Percentiles rank a stretch among this genome's conserved stretches.
These are phyloP conservation scores for Podaxis mareebaensis DNA, from an alignment of 768 basidiomycete species.

Conservation along the genomic window DNA sequence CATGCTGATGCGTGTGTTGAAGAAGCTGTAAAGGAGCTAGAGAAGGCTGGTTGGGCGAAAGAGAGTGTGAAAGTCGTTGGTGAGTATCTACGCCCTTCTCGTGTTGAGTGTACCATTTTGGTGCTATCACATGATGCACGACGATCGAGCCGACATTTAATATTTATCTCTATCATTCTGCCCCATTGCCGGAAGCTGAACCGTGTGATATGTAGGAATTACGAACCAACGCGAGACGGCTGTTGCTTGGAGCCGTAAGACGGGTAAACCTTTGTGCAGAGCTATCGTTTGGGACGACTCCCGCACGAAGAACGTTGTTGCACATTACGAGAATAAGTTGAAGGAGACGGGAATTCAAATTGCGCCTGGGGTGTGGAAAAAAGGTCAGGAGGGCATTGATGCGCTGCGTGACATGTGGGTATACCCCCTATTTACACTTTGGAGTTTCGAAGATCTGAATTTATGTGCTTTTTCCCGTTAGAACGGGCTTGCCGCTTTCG, in stretches of 20 bases:
- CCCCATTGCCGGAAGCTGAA: neutral
- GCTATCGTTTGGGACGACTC: constrained; percentile 97
- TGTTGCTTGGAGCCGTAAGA: constrained; percentile 87
- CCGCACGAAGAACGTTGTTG: constrained; percentile 85
- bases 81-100: constrained; percentile 37
- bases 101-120: constrained; percentile 7
- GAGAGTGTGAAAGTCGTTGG: constrained; percentile 91
- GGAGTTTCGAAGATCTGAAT: neutral
- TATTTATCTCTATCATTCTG: constrained; percentile 12
- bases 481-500: constrained; percentile 91
- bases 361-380: constrained; percentile 61
- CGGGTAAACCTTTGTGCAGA: constrained; percentile 84
- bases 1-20: constrained; percentile 76
- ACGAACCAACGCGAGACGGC: constrained; percentile 98
- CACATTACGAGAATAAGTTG: constrained; percentile 75
- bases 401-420: constrained; percentile 69
- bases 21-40: constrained; percentile 68
- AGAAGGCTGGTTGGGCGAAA: constrained; percentile 73
- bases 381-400: constrained; percentile 67
- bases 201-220: constrained; percentile 55
- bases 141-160: neutral
- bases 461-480: constrained; percentile 29
- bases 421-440: constrained; percentile 13
- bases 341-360: constrained; percentile 75
- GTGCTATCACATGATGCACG: constrained; percentile 20